A percentile compares a stretch with the other conserved stretches of the same genome.
phyloP scores from a whole-genome alignment of 164 flowering plant genomes.

The Vitis cinerea region DNA sequence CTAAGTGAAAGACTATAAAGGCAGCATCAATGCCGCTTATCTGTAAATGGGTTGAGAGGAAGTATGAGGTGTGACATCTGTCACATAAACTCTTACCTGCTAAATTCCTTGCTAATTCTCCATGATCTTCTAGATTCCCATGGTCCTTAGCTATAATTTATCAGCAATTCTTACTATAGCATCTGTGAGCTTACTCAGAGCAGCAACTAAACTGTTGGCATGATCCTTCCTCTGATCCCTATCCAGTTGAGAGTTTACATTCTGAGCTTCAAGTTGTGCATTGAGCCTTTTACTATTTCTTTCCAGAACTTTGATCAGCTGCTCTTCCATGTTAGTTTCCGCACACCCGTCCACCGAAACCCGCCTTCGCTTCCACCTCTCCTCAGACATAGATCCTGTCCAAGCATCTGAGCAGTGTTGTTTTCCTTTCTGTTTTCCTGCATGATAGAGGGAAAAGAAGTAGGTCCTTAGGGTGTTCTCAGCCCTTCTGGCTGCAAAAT shows the following conservation, averaged over 20 bases:
- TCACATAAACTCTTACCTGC: too few species aligned
- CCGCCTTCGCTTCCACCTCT: conserved; percentile 27
- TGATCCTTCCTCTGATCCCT: conserved; percentile 37
- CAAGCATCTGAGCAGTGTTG: conserved; percentile 7
- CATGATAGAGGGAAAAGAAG: background rate
- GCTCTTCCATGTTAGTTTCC: conserved; percentile 4
- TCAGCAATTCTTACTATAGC: conserved; percentile 34
- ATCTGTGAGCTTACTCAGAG: conserved; percentile 34
- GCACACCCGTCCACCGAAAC: conserved; percentile 8
- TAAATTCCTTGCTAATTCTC: too few species aligned
- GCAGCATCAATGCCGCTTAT: too few species aligned
- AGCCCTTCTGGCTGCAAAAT: too few species aligned
- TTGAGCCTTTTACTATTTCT: conserved; percentile 21
- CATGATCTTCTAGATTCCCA: background rate
- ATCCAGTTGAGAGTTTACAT: conserved; percentile 26
- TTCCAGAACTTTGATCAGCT: conserved; percentile 26
- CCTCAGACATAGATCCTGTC: conserved; percentile 16
- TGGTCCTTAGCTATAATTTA: conserved; percentile 14
- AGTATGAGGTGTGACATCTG: too few species aligned
- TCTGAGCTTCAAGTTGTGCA: conserved; percentile 32
- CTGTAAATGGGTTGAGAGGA: too few species aligned
- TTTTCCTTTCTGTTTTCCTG: conserved; percentile 20
- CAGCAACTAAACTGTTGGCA: conserved; percentile 21
- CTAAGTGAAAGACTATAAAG: too few species aligned
- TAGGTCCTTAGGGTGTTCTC: too few species aligned